Conservation (phyloP, 2,329 filamentous ascomycete genomes). For the Pezicula neosporulosa region DNA sequence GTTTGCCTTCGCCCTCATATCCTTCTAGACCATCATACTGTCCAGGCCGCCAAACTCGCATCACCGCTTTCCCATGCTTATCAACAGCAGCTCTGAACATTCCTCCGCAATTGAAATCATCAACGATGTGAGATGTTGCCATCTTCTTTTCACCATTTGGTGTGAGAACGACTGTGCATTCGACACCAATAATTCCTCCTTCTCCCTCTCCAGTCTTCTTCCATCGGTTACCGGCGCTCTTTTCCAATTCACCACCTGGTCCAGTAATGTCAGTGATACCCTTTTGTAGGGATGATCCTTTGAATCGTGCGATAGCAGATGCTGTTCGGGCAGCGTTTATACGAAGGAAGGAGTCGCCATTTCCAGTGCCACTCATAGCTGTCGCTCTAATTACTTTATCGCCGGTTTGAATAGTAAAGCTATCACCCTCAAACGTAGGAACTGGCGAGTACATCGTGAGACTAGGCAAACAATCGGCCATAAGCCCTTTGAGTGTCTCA, state of each 20-base stretch:
- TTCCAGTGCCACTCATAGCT: slow-evolving; percentile 76
- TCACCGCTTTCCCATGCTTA: slow-evolving; percentile 51
- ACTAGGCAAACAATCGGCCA: slow-evolving; percentile 58
- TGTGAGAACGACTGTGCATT: slow-evolving; percentile 48
- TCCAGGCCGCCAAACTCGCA: slow-evolving; percentile 49
- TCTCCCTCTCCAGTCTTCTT: slow-evolving; percentile 71
- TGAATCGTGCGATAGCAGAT: slow-evolving; percentile 68
- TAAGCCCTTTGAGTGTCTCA: slow-evolving; percentile 40
- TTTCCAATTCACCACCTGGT: slow-evolving; percentile 67
- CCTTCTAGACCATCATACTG: slow-evolving; percentile 25
- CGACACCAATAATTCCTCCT: slow-evolving; percentile 83
- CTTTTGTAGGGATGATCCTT: slow-evolving; percentile 40
- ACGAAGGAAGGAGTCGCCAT: slow-evolving; percentile 84
- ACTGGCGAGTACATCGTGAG: slow-evolving; percentile 29
- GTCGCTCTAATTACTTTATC: slow-evolving; percentile 27
- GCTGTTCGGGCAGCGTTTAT: slow-evolving; percentile 68
- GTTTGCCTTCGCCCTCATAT: slow-evolving; percentile 27
- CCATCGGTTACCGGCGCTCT: slow-evolving; percentile 73
- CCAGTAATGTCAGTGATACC: slow-evolving; percentile 68
- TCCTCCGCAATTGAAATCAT: slow-evolving; percentile 81
- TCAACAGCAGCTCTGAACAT: slow-evolving; percentile 83
- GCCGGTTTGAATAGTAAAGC: slow-evolving; percentile 25
- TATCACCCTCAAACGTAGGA: slow-evolving; percentile 20
- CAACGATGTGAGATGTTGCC: slow-evolving; percentile 53
- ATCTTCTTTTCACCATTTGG: slow-evolving; percentile 37